phyloP scores from a whole-genome alignment of 2,329 filamentous ascomycete species.

The Grosmannia huntii region DNA sequence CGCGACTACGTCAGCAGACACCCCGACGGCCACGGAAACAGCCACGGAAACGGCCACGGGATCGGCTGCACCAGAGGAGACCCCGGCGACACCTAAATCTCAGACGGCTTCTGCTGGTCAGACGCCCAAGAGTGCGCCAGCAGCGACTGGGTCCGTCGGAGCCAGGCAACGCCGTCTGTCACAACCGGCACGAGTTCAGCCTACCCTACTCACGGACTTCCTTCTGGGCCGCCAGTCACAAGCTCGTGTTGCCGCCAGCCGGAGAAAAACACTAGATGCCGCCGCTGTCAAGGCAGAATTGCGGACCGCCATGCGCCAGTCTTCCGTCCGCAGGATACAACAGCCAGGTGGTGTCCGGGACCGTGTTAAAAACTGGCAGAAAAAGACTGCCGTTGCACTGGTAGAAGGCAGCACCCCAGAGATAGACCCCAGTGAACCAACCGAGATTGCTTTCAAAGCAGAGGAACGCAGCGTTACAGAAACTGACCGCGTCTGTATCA shows the following conservation, averaged over 20 bases:
- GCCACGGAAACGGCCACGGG: not conserved
- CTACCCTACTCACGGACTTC: slow-evolving; percentile 43
- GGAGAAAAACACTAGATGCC: slow-evolving; percentile 45
- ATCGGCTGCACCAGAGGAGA: slow-evolving; percentile 2
- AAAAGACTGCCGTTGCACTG: slow-evolving; percentile 57
- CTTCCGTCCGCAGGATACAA: slow-evolving; percentile 43
- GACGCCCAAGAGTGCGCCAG: slow-evolving; percentile 32
- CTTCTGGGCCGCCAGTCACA: slow-evolving; percentile 43
- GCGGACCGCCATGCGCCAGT: slow-evolving; percentile 44
- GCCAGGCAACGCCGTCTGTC: slow-evolving; percentile 16
- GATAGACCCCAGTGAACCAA: slow-evolving; percentile 42
- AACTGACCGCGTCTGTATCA: slow-evolving; percentile 45
- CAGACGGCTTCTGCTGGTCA: slow-evolving; percentile 14
- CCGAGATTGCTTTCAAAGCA: slow-evolving; percentile 46
- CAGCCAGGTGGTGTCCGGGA: slow-evolving; percentile 58
- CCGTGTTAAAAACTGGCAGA: slow-evolving; percentile 77
- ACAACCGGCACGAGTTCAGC: slow-evolving; percentile 29
- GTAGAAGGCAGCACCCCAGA: slow-evolving; percentile 32
- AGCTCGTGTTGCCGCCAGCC: slow-evolving; percentile 37
- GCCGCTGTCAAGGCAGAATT: slow-evolving; percentile 39
- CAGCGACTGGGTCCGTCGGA: slow-evolving; percentile 12
- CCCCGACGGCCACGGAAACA: not conserved
- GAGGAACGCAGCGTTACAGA: slow-evolving; percentile 51
- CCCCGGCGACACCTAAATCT: slow-evolving; percentile 13
- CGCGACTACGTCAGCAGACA: slow-evolving; percentile 1